A percentile compares a stretch with the other conserved stretches of the same genome.
Evolutionary conservation across 1,284 basidiomycete species (phyloP).

Genomic region (Leucoagaricus sp.): DNA sequence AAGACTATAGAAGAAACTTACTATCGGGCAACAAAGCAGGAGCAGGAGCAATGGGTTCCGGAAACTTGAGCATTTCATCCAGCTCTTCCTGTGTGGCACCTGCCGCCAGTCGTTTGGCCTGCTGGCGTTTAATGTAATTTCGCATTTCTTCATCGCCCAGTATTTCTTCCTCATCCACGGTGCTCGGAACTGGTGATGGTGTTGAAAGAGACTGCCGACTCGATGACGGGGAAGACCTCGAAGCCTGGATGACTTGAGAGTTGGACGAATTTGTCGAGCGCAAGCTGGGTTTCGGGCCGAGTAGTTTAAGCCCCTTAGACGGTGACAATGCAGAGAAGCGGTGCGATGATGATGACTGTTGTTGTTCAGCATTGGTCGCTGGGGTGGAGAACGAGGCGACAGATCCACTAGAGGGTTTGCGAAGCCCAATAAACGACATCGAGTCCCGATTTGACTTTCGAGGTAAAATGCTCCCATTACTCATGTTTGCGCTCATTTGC

Average conservation of each 20-base stretch:
- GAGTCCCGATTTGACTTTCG: conserved; percentile 77
- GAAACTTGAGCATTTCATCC: conserved; percentile 90
- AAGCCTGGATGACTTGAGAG: conserved; percentile 53
- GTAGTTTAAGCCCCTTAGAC: conserved; percentile 77
- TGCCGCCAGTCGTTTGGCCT: conserved; percentile 83
- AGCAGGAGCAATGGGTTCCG: conserved; percentile 81
- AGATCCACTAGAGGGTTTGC: conserved; percentile 80
- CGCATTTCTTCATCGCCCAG: conserved; percentile 97
- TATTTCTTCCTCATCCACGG: conserved; percentile 88
- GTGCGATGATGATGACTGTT: conserved; percentile 46
- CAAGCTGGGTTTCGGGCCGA: conserved; percentile 71
- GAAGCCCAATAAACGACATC: conserved; percentile 69
- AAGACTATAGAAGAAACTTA: conserved; percentile 38
- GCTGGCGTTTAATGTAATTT: conserved; percentile 89
- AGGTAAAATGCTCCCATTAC: conserved; percentile 40
- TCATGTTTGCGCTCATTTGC: conserved; percentile 53
- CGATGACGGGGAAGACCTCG: conserved; percentile 65
- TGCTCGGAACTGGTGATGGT: conserved; percentile 74
- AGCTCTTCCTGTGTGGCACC: conserved; percentile 87
- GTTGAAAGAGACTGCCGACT: conserved; percentile 78
- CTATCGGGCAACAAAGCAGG: conserved; percentile 71
- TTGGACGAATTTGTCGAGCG: conserved; percentile 53
- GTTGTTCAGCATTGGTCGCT: conserved; percentile 38
- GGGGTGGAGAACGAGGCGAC: conserved; percentile 63
- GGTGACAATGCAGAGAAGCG: conserved; percentile 80